Conservation (phyloP, 1,284 basidiomycete species). For the Fomitiporia mediterranea region DNA sequence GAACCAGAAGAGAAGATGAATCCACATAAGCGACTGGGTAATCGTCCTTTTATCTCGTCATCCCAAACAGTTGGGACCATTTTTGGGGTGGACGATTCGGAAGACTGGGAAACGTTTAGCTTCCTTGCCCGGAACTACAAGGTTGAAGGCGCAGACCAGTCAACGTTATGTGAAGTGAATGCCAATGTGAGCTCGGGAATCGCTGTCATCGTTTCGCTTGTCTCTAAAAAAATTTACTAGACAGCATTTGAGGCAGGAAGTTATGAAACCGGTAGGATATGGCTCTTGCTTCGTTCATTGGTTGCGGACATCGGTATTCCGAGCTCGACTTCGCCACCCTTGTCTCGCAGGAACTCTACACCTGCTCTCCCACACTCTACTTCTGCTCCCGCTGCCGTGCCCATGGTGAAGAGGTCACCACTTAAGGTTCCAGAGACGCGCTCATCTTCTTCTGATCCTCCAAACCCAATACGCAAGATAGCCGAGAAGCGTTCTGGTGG, state of each 20-base stretch:
- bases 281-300: conserved; percentile 61
- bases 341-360: conserved; percentile 25
- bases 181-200: conserved; percentile 47
- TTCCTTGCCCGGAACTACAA: conserved; percentile 65
- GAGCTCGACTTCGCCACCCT: conserved; percentile 28
- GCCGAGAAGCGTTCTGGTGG: background rate
- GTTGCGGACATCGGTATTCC: conserved; percentile 45
- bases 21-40: conserved; percentile 46
- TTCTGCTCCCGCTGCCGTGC: conserved; percentile 41
- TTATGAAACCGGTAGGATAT: conserved; percentile 60
- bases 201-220: background rate
- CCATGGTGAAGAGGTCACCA: conserved; percentile 24
- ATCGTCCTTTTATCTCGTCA: conserved; percentile 41
- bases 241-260: conserved; percentile 58
- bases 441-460: conserved; percentile 21
- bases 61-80: conserved; percentile 55
- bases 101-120: conserved; percentile 50
- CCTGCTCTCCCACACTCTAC: conserved; percentile 35
- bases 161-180: conserved; percentile 51
- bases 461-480: background rate
- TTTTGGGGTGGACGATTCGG: conserved; percentile 21
- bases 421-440: conserved; percentile 15
- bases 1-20: conserved; percentile 34
- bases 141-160: conserved; percentile 52
- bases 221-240: conserved; percentile 31